Evolutionary conservation across 2,329 filamentous ascomycete species (phyloP).

Genomic region (Aschersonia sp.): DNA sequence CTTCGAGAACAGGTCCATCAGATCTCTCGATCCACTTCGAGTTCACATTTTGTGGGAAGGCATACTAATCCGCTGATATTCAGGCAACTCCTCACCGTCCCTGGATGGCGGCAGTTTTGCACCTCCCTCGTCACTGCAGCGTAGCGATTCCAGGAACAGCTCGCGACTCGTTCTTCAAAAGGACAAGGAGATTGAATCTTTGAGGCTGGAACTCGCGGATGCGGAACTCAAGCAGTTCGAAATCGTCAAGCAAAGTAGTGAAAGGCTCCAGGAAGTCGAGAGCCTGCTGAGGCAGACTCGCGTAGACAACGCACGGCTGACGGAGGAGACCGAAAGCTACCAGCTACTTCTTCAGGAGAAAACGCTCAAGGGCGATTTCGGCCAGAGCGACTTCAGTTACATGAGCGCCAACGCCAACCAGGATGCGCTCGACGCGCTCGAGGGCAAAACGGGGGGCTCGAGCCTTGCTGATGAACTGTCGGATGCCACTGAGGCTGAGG

Average conservation of each 20-base stretch:
- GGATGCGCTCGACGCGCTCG: conserved; percentile 48
- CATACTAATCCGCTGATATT: background rate
- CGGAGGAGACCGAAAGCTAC: conserved; percentile 98
- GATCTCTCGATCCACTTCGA: no score
- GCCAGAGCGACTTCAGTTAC: conserved; percentile 67
- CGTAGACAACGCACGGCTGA: conserved; percentile 87
- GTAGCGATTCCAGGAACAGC: conserved; percentile 79
- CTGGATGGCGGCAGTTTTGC: conserved; percentile 71
- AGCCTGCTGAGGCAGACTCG: conserved; percentile 78
- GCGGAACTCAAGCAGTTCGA: conserved; percentile 91
- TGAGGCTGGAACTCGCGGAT: conserved; percentile 85
- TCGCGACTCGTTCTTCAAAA: conserved; percentile 88
- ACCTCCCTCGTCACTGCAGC: conserved; percentile 67
- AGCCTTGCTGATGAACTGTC: conserved; percentile 83
- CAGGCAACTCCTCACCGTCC: conserved; percentile 47
- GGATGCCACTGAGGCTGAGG: conserved; percentile 45
- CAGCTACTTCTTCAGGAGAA: conserved; percentile 88
- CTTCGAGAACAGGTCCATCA: background rate
- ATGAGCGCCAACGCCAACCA: conserved; percentile 43
- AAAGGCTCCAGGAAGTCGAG: conserved; percentile 79
- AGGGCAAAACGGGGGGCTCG: conserved; percentile 36
- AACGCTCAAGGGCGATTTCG: conserved; percentile 88
- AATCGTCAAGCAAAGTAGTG: conserved; percentile 83
- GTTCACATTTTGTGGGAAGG: no score
- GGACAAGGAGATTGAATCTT: conserved; percentile 86